These are phyloP conservation scores for Boletellus emodensis DNA, from an alignment of 768 basidiomycete genomes.

Conservation along the genomic window DNA sequence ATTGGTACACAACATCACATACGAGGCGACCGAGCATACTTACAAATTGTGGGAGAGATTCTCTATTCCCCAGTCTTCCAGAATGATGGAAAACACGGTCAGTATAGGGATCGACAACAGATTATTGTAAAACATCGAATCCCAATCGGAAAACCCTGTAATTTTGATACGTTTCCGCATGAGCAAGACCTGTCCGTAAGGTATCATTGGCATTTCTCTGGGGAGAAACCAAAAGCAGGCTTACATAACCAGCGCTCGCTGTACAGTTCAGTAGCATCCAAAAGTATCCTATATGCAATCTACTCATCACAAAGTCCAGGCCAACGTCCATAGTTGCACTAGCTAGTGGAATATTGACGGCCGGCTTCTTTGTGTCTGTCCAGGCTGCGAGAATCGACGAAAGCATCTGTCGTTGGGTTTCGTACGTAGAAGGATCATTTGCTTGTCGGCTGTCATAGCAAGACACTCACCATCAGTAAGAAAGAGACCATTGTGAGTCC, in stretches of 20 bases:
- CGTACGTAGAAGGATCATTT: not conserved
- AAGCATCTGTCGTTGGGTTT: constrained; percentile 58
- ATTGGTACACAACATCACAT: not conserved
- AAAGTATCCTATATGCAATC: constrained; percentile 77
- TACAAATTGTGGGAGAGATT: constrained; percentile 86
- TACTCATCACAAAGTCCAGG: constrained; percentile 39
- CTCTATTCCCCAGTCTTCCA: constrained; percentile 85
- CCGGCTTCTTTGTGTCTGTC: constrained; percentile 61
- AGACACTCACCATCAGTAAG: constrained; percentile 72
- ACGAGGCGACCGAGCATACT: constrained; percentile 30
- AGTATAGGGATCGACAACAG: constrained; percentile 91
- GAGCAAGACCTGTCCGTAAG: constrained; percentile 64
- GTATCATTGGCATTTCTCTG: constrained; percentile 3
- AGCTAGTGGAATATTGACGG: constrained; percentile 20
- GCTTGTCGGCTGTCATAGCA: not conserved
- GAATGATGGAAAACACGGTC: constrained; percentile 70
- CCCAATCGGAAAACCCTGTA: constrained; percentile 97
- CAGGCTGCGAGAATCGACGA: constrained; percentile 98
- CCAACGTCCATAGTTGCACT: constrained; percentile 27
- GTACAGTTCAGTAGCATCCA: constrained; percentile 97
- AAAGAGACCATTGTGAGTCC: constrained; percentile 86
- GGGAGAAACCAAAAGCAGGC: constrained; percentile 26
- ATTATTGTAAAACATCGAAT: constrained; percentile 99
- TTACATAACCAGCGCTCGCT: constrained; percentile 84
- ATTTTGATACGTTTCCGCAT: constrained; percentile 97